Conservation (phyloP, 371 early-diverging fungal species). For the Syncephalastrum contaminatum region DNA sequence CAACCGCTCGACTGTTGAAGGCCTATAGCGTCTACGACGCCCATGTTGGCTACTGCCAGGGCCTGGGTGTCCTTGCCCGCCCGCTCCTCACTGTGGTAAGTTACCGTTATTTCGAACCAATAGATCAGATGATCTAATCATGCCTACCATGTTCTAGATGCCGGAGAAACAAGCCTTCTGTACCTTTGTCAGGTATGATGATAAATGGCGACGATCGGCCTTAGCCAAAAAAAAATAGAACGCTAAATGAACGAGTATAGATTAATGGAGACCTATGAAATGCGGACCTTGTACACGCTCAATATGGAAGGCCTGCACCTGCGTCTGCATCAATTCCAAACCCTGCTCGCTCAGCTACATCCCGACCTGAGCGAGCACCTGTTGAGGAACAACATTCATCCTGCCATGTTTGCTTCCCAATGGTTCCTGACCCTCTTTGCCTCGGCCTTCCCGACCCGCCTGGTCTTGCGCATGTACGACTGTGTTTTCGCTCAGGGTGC, state of each 20-base stretch:
- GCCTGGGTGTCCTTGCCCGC: slow-evolving; percentile 89
- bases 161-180: slow-evolving; percentile 92
- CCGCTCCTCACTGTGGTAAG: slow-evolving; percentile 85
- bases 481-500: slow-evolving; percentile 87
- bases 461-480: slow-evolving; percentile 91
- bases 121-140: background rate
- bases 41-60: slow-evolving; percentile 97
- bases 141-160: slow-evolving; percentile 53
- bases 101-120: background rate
- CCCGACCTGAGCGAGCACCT: slow-evolving; percentile 81
- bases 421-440: slow-evolving; percentile 97
- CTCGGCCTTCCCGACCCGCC: slow-evolving; percentile 85
- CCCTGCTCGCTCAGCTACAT: slow-evolving; percentile 75
- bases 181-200: slow-evolving; percentile 68
- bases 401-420: slow-evolving; percentile 90
- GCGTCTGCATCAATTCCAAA: slow-evolving; percentile 84
- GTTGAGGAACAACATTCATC: slow-evolving; percentile 66
- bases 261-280: slow-evolving; percentile 85
- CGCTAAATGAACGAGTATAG: slow-evolving; percentile 24
- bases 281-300: slow-evolving; percentile 82
- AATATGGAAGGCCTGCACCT: slow-evolving; percentile 88
- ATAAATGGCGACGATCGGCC: slow-evolving; percentile 40
- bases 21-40: slow-evolving; percentile 90
- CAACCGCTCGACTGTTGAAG: slow-evolving; percentile 73
- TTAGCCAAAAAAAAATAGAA: slow-evolving; percentile 12